Conservation (phyloP, 768 basidiomycete genomes). For the Tylopilus rubrobrunneus region DNA sequence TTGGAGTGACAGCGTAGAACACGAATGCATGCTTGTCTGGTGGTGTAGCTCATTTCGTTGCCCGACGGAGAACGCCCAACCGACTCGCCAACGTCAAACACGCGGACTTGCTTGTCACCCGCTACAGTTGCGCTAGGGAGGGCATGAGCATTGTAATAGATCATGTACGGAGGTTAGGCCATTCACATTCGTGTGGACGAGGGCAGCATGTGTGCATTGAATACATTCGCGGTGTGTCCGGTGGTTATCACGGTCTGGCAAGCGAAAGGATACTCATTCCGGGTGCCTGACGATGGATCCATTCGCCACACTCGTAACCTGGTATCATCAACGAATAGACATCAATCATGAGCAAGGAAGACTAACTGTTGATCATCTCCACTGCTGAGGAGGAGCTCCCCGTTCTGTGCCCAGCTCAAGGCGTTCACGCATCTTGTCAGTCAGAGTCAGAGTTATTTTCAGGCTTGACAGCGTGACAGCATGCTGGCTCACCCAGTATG, state of each 20-base stretch:
- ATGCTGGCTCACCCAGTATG: conserved; percentile 61
- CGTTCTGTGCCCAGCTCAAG: conserved; percentile 66
- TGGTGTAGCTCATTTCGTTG: conserved; percentile 43
- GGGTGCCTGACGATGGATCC: conserved; percentile 36
- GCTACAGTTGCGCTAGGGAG: conserved; percentile 62
- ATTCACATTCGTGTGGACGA: conserved; percentile 73
- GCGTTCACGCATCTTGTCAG: conserved; percentile 68
- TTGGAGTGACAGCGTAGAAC: conserved; percentile 65
- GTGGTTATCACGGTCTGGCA: conserved; percentile 70
- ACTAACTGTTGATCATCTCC: conserved; percentile 71
- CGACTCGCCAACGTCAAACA: conserved; percentile 64
- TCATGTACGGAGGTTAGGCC: conserved; percentile 14
- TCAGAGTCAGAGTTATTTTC: not conserved
- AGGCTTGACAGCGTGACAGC: not conserved
- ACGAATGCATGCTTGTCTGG: conserved; percentile 46
- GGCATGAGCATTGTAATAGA: conserved; percentile 7
- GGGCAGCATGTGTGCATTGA: conserved; percentile 78
- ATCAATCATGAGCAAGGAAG: not conserved
- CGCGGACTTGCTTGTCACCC: conserved; percentile 69
- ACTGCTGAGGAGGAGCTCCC: conserved; percentile 61
- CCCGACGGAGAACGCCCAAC: conserved; percentile 36
- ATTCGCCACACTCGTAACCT: conserved; percentile 81
- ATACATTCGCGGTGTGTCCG: conserved; percentile 81
- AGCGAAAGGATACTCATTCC: conserved; percentile 56
- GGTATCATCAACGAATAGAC: conserved; percentile 1